phyloP scores from a whole-genome alignment of 208 protist genomes.

The Entamoeba invadens region DNA sequence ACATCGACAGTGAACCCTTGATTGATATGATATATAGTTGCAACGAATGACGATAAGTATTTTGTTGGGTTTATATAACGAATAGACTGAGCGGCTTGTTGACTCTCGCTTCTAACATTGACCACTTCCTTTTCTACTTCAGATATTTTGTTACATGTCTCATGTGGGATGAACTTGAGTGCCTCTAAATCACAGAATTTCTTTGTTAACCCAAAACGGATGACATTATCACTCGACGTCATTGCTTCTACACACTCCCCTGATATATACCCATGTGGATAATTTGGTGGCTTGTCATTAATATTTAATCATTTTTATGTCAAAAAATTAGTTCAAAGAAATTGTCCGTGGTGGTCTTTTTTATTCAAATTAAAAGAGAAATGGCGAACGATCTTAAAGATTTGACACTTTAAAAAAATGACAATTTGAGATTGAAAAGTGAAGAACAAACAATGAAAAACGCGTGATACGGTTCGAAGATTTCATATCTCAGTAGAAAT shows the following conservation, averaged over 20 bases:
- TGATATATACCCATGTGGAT: not conserved
- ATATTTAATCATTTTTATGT: not conserved
- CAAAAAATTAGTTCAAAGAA: not conserved
- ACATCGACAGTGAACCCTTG: not conserved
- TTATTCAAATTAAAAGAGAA: too few species aligned
- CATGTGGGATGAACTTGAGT: not conserved
- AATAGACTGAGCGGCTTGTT: not conserved
- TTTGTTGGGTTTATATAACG: not conserved
- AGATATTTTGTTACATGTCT: not conserved
- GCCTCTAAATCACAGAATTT: not conserved
- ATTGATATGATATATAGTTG: not conserved
- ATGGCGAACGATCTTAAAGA: too few species aligned
- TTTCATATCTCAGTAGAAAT: not conserved
- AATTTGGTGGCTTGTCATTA: not conserved
- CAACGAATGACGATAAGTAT: not conserved
- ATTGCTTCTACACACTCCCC: not conserved
- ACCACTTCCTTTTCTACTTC: not conserved
- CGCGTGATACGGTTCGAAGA: not conserved
- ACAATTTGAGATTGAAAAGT: too few species aligned
- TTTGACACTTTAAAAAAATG: too few species aligned
- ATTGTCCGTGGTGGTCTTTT: not conserved
- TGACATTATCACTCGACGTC: slow-evolving; percentile 2
- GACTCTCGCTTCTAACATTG: not conserved
- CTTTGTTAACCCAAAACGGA: not conserved
- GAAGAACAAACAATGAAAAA: too few species aligned